A percentile compares a stretch with the other conserved stretches of the same genome.
phyloP scores from a whole-genome alignment of 176 grass and related monocot species.

The Canna indica region DNA sequence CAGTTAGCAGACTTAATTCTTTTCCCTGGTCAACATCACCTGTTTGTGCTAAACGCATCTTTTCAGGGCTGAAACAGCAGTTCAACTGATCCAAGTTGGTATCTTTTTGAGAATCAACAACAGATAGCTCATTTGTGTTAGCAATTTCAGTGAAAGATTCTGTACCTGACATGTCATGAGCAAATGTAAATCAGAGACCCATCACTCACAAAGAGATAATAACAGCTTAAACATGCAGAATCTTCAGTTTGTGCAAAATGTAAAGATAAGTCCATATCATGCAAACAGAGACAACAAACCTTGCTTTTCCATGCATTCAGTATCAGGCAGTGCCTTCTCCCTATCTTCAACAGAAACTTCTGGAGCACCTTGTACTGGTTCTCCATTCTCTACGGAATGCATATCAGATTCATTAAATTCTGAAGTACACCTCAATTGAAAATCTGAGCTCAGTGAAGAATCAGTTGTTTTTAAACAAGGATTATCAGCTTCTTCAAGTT shows the following conservation, averaged over 20 bases:
- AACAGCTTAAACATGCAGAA: no score
- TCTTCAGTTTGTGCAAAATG: no score
- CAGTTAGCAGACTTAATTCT: slow-evolving; percentile 67
- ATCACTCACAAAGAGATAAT: no score
- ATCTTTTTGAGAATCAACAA: neutral
- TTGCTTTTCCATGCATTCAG: no score
- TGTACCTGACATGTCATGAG: slow-evolving; percentile 28
- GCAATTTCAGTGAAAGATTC: slow-evolving; percentile 25
- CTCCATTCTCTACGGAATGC: no score
- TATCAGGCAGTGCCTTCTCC: no score
- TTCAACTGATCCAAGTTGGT: slow-evolving; percentile 3
- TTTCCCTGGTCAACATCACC: slow-evolving; percentile 57
- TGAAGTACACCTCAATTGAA: neutral
- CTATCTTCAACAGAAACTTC: no score
- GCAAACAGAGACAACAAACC: no score
- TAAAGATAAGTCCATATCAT: no score
- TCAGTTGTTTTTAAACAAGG: neutral
- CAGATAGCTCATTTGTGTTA: slow-evolving; percentile 23
- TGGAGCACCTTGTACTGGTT: no score
- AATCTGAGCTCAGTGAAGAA: neutral
- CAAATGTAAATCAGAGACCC: no score
- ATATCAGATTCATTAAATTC: no score
- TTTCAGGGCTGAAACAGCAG: slow-evolving; percentile 25
- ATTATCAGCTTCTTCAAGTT: neutral
- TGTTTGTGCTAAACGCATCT: slow-evolving; percentile 65